A percentile compares a stretch with the other conserved stretches of the same genome.
phyloP scores from a whole-genome alignment of 2,329 filamentous ascomycete species.

The Lachnellula arida region DNA sequence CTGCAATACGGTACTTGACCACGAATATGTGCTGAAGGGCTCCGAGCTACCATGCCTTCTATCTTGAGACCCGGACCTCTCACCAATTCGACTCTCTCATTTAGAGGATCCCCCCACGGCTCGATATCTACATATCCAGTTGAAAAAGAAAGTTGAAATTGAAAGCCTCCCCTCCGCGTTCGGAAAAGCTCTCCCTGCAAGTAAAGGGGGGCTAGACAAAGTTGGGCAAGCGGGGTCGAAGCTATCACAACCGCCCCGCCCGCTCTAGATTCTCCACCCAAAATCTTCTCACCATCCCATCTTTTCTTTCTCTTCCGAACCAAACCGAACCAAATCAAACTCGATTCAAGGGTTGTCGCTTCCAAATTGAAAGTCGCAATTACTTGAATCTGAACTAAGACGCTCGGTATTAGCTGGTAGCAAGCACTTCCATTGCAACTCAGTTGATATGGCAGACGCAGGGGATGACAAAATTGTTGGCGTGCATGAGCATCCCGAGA shows the following conservation, averaged over 20 bases:
- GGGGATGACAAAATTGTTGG: constrained; percentile 14
- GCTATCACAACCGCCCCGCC: neutral
- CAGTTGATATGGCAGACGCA: constrained; percentile 25
- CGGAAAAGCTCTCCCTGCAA: neutral
- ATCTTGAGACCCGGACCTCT: too few relatives aligned
- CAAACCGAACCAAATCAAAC: neutral
- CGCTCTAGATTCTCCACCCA: neutral
- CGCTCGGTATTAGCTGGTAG: constrained; percentile 21
- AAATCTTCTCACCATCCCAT: neutral
- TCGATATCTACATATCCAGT: neutral
- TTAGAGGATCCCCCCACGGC: neutral
- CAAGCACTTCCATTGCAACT: constrained; percentile 31
- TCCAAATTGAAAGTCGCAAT: neutral
- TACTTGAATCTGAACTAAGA: neutral
- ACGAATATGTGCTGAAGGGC: too few relatives aligned
- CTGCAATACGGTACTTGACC: too few relatives aligned
- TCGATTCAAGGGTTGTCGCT: neutral
- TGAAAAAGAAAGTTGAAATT: neutral
- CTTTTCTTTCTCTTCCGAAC: neutral
- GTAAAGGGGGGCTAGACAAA: neutral
- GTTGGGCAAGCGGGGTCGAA: neutral
- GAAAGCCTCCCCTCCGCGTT: neutral
- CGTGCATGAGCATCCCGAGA: constrained; percentile 5
- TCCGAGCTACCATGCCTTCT: too few relatives aligned
- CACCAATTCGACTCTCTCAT: neutral